phyloP scores from a whole-genome alignment of 225 moss, liverwort and hornwort species.

The Anthoceros angustus region DNA sequence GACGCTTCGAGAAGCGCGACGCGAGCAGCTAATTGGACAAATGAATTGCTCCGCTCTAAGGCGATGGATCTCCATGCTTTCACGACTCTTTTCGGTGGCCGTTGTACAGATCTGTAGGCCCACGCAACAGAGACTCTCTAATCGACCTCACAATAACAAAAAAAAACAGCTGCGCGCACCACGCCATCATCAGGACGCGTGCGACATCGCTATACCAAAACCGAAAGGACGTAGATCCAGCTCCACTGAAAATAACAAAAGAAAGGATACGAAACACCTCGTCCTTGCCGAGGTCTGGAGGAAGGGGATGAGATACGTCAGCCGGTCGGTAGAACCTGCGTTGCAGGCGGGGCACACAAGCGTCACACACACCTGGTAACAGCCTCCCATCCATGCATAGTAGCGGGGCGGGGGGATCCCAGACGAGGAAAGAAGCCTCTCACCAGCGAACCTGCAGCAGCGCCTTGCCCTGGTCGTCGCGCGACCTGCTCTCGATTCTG shows the following conservation, averaged over 20 bases:
- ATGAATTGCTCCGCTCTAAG: neutral
- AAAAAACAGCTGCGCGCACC: neutral
- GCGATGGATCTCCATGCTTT: too few relatives aligned
- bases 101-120: too few relatives aligned
- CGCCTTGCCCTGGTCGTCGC: neutral
- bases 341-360: neutral
- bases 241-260: neutral
- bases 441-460: conserved; percentile 1
- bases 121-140: too few relatives aligned
- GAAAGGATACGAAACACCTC: neutral
- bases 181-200: neutral
- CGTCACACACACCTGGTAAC: neutral
- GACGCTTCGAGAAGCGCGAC: neutral
- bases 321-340: neutral
- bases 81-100: too few relatives aligned
- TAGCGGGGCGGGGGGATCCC: neutral
- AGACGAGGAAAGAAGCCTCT: neutral
- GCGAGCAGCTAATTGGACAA: neutral
- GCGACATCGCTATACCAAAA: neutral
- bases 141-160: too few relatives aligned
- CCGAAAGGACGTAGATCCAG: neutral
- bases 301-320: neutral
- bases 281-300: neutral
- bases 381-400: neutral
- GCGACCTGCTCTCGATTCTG: neutral